Evolutionary conservation across 164 flowering plant genomes (phyloP), one percentile per base, ranked within the genome.

Genomic region (Umbilicus rupestris): DNA sequence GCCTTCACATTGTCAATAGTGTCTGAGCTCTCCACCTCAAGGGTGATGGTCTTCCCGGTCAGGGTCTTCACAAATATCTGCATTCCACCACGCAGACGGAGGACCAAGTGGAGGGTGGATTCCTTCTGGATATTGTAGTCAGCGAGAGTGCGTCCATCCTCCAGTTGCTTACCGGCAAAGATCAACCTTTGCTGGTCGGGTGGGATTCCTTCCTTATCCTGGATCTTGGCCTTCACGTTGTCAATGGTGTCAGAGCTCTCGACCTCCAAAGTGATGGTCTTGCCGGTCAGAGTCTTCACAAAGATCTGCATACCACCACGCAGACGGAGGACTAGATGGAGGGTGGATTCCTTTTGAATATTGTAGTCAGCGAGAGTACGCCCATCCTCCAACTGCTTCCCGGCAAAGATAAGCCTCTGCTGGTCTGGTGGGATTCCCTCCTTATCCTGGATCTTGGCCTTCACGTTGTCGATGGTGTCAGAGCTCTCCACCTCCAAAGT

Each of bases 81-180:
- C 58, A 52, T 52, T 1, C 58, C 58, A 52, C 58, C 58, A 24
- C 58, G 58, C 2, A 52, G 58, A 52, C 58, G 58, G 2, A 52
- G 58, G 15, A 52, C 58, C 58, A 52, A 52, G 58, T 52, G 58
- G 5, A 52, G 58, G 30, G 58, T 52, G 29, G 58, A 52, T 26
- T 52, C 58, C 15, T 52, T 52, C 58, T 52, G 58, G 29, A 52
- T 52, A 11, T 52, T 52, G 17, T 63, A 63, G 30, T 63, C 65
- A 24, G 65, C 65, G 15, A 63, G 45, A 24, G 65, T 63, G 7
- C 65, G 44, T 31, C 65, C 65, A 33, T 63, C 65, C 65, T 63
- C 65, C 20, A 63, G 46, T 3, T 63, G 64, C 64, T 62, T 62
- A 1, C 64, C 64, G 0, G 64, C 64, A 20, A 62, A 62, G 41